These are phyloP conservation scores for Zymoseptoria brevis DNA, from an alignment of 2,329 filamentous ascomycete genomes.

Conservation along the genomic window DNA sequence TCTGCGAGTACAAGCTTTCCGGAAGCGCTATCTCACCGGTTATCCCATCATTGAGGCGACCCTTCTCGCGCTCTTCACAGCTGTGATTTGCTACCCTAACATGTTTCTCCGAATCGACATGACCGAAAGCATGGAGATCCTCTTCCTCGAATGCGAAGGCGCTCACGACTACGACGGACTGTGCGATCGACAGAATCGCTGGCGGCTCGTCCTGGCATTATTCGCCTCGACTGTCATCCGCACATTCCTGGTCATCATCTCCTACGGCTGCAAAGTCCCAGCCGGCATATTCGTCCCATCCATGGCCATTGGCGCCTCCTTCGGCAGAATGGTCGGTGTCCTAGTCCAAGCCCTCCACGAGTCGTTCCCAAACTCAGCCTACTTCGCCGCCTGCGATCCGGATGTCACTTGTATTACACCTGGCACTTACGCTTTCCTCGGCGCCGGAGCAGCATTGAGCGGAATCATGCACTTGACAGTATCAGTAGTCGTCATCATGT, in stretches of 20 bases:
- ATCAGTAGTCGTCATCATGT: conserved; percentile 98
- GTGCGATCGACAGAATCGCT: conserved; percentile 70
- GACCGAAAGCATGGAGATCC: conserved; percentile 98
- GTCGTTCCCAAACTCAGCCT: conserved; percentile 68
- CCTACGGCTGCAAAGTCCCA: conserved; percentile 95
- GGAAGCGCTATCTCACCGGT: conserved; percentile 80
- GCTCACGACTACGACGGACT: conserved; percentile 81
- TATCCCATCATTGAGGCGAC: conserved; percentile 85
- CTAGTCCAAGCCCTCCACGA: conserved; percentile 85
- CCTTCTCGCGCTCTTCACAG: conserved; percentile 71
- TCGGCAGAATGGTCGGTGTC: conserved; percentile 90
- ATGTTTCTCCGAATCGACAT: conserved; percentile 94
- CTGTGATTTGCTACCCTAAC: conserved; percentile 92
- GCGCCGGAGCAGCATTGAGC: conserved; percentile 81
- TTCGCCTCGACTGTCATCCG: conserved; percentile 72
- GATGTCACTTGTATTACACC: conserved; percentile 95
- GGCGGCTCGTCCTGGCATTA: conserved; percentile 70
- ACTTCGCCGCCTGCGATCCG: conserved; percentile 82
- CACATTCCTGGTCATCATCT: conserved; percentile 81
- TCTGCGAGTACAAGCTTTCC: conserved; percentile 78
- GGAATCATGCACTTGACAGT: conserved; percentile 98
- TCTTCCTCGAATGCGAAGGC: conserved; percentile 89
- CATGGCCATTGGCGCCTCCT: conserved; percentile 93
- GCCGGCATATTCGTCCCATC: conserved; percentile 97
- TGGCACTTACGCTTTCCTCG: conserved; percentile 92